Evolutionary conservation across 106 monocot species (phyloP), one percentile per base, ranked within the genome.

Genomic region (Dendrobium officinale): DNA sequence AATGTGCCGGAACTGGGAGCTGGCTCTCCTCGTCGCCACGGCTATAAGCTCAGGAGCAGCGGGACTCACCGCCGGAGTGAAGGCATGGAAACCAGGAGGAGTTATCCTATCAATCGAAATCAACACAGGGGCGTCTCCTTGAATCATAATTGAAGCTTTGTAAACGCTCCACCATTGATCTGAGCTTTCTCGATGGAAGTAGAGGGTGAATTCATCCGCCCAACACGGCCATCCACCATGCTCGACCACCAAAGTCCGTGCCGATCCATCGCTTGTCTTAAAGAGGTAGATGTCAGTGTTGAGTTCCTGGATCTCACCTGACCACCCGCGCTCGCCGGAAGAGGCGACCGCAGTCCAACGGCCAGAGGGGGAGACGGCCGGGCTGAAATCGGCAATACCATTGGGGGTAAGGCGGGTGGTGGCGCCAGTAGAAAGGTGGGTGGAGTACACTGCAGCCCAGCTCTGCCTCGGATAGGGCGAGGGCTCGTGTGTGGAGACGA

Each of bases 261-360:
- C 37, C 40, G 92, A 92, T 10, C 97, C 97, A 70, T 92, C 94
- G 6, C 0, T 1, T 0, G 94, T 98, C 48, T 79, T 80, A 80
- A 98, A 98, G 18, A 98, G 31, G 67, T 83, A 92, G 51, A 98
- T 85, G 81, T 64, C 82, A 0, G 94, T 89, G 20, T 72, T 73
- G 27, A 97, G 87, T 11, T 89, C 94, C 51, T 87, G 77, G 24
- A 94, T 82, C 82, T 97, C 94, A 3, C 91, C 92, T 9, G 81
- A 59, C 92, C 92, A 97, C 0, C 79, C 84, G 2, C 15, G 26
- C 7, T 72, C 42, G 27, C 85, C 87, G 24, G 80, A 83, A 4
- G 97, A 97, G 9, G 97, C 92, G 51, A 92, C 97, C 6, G 92
- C 92, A 9, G 94, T 94, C 97, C 97, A 94, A 3, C 54, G n/a